Base-by-base conservation (phyloP, 2,329 filamentous ascomycete species). In the Fusarium ambrosium region DNA sequence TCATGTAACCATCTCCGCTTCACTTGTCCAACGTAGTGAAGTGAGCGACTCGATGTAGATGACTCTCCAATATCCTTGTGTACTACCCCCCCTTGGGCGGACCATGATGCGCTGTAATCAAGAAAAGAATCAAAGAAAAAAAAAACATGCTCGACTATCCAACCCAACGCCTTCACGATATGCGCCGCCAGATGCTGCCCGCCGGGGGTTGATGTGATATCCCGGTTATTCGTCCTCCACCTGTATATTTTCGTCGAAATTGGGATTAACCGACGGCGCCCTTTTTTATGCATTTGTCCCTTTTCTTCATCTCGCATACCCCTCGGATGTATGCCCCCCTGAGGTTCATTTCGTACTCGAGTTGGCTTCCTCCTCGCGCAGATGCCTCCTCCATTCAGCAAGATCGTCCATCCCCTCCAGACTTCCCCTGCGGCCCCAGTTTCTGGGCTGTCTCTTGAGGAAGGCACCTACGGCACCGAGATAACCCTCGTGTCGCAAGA, bases 391-490 rank as follows among this genome's bases (percentile, higher is more conserved):
- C 70, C 79, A 76, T 66, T 82, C 80, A 18, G 79, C 71, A 55
- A 80, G 45, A 20, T 83, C 79, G 7, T 84, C 80, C 76, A 80
- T 77, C 14, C 78, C 81, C 88, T 95, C 93, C 41, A 95, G 86
- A 80, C 94, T 97, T 64, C 92, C 93, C 69, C 95, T 89, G 45
- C 96, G 89, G 1, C 95, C 95, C 96, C 96, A 98, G 79, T 98
- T 97, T 72, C 89, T 89, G 0, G 96, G 96, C 84, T 98, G 95
- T 55, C 95, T 87, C 85, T 96, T 97, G 69, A 99, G 86, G 81
- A 99, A 99, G 0, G 97, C 97, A 2, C 97, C 97, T 0, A 98
- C 97, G 22, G 95, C 91, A 11, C 97, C 97, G 1, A 99, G 89
- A 81, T 98, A 99, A 29, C 97, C 97, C 84, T 99, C 97, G 79